phyloP scores from a whole-genome alignment of 1,284 basidiomycete species.

The Sanghuangporus weigelae region DNA sequence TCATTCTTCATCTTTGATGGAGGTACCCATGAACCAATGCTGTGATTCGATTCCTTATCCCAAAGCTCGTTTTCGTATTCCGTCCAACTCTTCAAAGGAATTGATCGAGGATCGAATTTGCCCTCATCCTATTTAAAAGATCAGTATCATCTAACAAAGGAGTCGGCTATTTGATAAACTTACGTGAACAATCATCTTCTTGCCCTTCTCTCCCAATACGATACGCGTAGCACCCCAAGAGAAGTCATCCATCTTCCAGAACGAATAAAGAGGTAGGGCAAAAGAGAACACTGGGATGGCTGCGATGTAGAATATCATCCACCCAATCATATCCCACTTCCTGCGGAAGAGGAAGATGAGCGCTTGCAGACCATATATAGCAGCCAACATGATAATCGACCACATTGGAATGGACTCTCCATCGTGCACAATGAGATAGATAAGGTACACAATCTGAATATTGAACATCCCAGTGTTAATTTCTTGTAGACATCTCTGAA shows the following conservation, averaged over 20 bases:
- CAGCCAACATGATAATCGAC: constrained; percentile 88
- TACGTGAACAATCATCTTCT: constrained; percentile 92
- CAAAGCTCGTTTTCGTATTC: constrained; percentile 97
- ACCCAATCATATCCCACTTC: constrained; percentile 95
- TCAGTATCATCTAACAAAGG: background rate
- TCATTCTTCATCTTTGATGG: constrained; percentile 63
- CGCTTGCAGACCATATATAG: constrained; percentile 90
- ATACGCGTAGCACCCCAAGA: constrained; percentile 95
- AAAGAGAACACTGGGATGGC: constrained; percentile 92
- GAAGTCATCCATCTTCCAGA: constrained; percentile 99
- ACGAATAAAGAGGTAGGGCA: constrained; percentile 92
- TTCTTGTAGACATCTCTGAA: background rate
- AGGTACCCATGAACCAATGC: constrained; percentile 80
- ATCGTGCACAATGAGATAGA: constrained; percentile 68
- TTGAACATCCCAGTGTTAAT: constrained; percentile 16
- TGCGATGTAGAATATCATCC: constrained; percentile 96
- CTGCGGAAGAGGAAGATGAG: constrained; percentile 81
- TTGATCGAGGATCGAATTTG: constrained; percentile 88
- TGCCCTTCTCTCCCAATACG: constrained; percentile 91
- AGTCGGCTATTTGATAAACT: constrained; percentile 25
- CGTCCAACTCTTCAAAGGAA: constrained; percentile 95
- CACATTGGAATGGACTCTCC: constrained; percentile 66
- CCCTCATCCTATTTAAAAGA: constrained; percentile 76
- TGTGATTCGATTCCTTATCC: constrained; percentile 94
- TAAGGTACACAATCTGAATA: constrained; percentile 76